Percentiles rank a stretch among this genome's conserved stretches.
phyloP scores from a whole-genome alignment of 2,329 filamentous ascomycete species.

The Whalleya microplaca region DNA sequence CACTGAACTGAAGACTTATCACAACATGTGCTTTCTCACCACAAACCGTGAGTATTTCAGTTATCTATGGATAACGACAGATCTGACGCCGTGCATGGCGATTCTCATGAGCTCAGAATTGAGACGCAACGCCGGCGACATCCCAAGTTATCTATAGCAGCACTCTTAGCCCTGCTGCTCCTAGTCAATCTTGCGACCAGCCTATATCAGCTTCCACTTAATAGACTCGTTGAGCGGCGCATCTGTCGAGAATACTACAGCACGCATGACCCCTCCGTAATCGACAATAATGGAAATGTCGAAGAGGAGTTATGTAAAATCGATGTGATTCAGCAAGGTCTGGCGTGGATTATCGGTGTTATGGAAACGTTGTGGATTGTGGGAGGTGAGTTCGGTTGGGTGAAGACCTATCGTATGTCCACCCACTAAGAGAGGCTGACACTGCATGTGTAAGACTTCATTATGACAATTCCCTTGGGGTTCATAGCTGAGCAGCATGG shows the following conservation, averaged over 20 bases:
- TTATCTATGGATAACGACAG: neutral
- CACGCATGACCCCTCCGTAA: conserved; percentile 41
- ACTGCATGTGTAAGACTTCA: conserved; percentile 42
- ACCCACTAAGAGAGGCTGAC: conserved; percentile 6
- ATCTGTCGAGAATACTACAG: conserved; percentile 56
- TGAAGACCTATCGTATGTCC: neutral
- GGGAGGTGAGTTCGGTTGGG: conserved; percentile 42
- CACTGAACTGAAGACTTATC: too few relatives aligned
- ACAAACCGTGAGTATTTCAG: neutral
- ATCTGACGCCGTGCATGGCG: neutral
- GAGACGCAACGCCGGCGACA: conserved; percentile 4
- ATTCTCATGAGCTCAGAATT: neutral
- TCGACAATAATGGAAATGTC: conserved; percentile 44
- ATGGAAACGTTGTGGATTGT: conserved; percentile 55
- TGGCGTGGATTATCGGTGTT: conserved; percentile 56
- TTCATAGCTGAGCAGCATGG: conserved; percentile 50
- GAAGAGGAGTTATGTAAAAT: conserved; percentile 59
- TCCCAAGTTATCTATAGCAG: conserved; percentile 13
- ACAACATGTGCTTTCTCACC: neutral
- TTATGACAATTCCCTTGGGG: conserved; percentile 53
- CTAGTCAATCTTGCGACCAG: conserved; percentile 52
- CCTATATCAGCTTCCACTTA: conserved; percentile 52
- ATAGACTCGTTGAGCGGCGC: conserved; percentile 49
- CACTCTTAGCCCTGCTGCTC: conserved; percentile 46
- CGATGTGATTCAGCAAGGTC: conserved; percentile 51